Base-by-base conservation (phyloP, 2,329 filamentous ascomycete genomes). In the Xylaria digitata region DNA sequence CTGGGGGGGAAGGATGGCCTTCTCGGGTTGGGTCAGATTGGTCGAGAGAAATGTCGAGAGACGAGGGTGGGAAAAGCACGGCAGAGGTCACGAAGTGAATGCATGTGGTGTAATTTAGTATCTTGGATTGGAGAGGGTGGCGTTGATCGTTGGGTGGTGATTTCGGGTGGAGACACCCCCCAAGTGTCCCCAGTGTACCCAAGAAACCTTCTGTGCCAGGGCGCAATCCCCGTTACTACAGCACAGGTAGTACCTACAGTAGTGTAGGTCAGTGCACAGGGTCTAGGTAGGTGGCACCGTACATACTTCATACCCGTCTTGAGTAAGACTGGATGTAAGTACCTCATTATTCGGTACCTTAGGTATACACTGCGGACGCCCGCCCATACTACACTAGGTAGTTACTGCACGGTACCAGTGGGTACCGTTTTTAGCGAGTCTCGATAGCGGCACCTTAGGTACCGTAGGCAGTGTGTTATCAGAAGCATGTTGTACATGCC, bases 1-100 rank as follows among this genome's bases (percentile, higher is more conserved):
- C 79, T 82, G 83, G 82, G 59, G 63, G 62, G 60, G 63, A 46
- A 63, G 63, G 62, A 62, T 61, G 55, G 50, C 59, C 61, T 58
- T 67, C 61, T 67, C 34, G 46, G 63, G 50, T 61, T 65, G 67
- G 65, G 61, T 65, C 37, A 59, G 62, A 70, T 65, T 63, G 54
- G 62, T 49, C n/a, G 62, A 46, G 21, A 55, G 45, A 32, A 49
- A 50, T 48, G 42, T 63, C 45, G 23, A 66, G 13, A 56, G 48
- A 60, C 52, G 57, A 67, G 58, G 68, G 60, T 61, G 68, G 68
- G 71, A 75, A 73, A 72, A 71, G 69, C 72, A 72, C 73, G 71
- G 70, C 69, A 73, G 61, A 69, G 66, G 58, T 58, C 30, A 56
- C 57, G 60, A 55, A 55, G 66, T 58, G 56, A 63, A 62, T 59